Conservation (phyloP, 768 basidiomycete species). For the Lactarius vividus region DNA sequence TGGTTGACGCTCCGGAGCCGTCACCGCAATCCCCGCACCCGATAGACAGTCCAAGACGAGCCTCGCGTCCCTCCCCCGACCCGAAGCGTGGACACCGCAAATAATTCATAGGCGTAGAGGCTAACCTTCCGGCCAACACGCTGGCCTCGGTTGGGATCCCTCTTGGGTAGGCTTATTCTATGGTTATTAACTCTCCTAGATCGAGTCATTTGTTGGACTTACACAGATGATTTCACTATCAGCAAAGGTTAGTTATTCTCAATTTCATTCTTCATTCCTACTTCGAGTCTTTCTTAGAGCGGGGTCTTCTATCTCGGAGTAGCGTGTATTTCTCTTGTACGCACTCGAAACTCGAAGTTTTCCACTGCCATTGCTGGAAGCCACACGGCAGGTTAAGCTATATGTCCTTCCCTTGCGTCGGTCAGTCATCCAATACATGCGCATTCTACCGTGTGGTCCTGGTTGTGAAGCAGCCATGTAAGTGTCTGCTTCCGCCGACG, state of each 20-base stretch:
- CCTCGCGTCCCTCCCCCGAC: neutral
- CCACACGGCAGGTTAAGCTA: no score
- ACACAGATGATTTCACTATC: neutral
- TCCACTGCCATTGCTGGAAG: no score
- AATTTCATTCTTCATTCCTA: no score
- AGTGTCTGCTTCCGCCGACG: no score
- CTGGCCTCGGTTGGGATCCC: neutral
- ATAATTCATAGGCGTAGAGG: conserved; percentile 1
- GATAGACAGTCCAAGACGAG: neutral
- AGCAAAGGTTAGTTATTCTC: neutral
- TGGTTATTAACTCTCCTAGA: neutral
- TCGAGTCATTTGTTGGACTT: neutral
- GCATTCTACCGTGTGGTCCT: no score
- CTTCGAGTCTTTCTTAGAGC: no score
- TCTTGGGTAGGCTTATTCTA: neutral
- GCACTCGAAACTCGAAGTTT: no score
- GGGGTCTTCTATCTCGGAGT: no score
- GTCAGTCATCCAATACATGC: no score
- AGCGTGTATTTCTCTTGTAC: no score
- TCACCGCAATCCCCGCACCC: neutral
- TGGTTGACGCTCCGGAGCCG: neutral
- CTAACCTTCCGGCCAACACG: neutral
- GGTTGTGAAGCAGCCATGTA: no score
- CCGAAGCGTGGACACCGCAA: conserved; percentile 23
- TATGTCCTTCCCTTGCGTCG: no score